Evolutionary conservation across 1,284 basidiomycete species (phyloP), one percentile per base, ranked within the genome.

Genomic region (Malassezia yamatoensis): DNA sequence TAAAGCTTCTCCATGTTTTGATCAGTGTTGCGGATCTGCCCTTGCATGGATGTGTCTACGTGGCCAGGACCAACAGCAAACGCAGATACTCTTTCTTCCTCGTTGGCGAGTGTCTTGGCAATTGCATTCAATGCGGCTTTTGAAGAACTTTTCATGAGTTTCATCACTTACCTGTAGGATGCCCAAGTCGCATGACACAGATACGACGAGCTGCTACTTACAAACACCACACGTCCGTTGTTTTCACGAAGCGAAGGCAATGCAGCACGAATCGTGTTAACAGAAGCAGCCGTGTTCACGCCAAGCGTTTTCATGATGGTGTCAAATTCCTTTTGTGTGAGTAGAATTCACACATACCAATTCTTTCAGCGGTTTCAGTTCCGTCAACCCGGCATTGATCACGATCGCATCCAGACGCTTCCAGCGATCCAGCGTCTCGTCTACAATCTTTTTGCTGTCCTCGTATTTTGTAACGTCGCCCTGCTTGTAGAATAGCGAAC

Each of bases 41-140:
- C 59, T 64, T 77, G 76, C 78, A 78, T 78, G 49, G 74, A 68
- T 44, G 67, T 77, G 47, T 89, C 84, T 10, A 91, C 87, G 72
- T 85, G 85, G 16, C 89, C 89, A 0, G 90, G 90, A 0, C 88
- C 81, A 1, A 93, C 65, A 5, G 88, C 85, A 29, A 91, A 80
- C 11, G 81, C 82, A 2, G 82, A 79, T n/a, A 93, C 76, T 16
- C 79, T 76, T 3, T 82, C 80, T 70, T 93, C 88, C 74, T 91
- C 90, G 60, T 82, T 81, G 3, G 84, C 85, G 5, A 91, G 77
- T 0, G 88, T 91, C 63, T 88, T 87, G 53, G 52, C 62, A 38
- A 91, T 78, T 18, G 85, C 84, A 74, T 91, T 91, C 82, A 89
- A 80, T 0, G 87, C 88, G 1, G 88, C 88, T 53, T 77, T 77